Evolutionary conservation across 192 early-diverging fungal genomes (phyloP).

Genomic region (Kappamyces sp.): DNA sequence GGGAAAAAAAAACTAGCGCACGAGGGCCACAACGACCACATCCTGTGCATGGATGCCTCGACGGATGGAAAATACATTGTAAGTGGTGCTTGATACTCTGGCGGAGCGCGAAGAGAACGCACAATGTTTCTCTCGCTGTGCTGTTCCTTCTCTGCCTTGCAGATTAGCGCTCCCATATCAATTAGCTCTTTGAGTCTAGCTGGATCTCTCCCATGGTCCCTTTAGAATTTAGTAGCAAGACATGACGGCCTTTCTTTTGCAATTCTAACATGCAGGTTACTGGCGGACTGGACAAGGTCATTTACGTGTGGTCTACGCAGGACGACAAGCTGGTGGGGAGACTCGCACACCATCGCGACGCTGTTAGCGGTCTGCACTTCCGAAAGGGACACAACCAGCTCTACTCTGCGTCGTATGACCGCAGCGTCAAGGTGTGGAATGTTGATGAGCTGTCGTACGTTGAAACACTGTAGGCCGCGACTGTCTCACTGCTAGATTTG

Average conservation of each 20-base stretch:
- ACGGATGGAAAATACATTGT: conserved; percentile 51
- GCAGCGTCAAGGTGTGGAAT: conserved; percentile 97
- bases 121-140: conserved; percentile 12
- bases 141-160: conserved; percentile 38
- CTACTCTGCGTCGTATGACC: conserved; percentile 84
- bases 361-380: conserved; percentile 80
- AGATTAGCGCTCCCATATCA: conserved; percentile 23
- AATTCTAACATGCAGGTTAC: conserved; percentile 50
- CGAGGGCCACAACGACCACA: conserved; percentile 46
- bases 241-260: conserved; percentile 17
- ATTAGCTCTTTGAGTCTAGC: conserved; percentile 49
- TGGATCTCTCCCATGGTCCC: conserved; percentile 14
- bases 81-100: conserved; percentile 22
- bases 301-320: conserved; percentile 84
- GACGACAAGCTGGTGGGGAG: conserved; percentile 65
- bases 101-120: conserved; percentile 39
- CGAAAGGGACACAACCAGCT: conserved; percentile 71
- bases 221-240: conserved; percentile 49
- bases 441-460: conserved; percentile 85
- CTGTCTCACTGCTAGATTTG: conserved; percentile 51
- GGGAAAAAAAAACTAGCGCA: conserved; percentile 28
- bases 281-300: conserved; percentile 83
- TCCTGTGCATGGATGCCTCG: conserved; percentile 37
- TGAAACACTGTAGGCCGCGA: conserved; percentile 66
- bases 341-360: conserved; percentile 91